phyloP scores from a whole-genome alignment of 108 stramenopile genomes.

The Skeletonema potamos region DNA sequence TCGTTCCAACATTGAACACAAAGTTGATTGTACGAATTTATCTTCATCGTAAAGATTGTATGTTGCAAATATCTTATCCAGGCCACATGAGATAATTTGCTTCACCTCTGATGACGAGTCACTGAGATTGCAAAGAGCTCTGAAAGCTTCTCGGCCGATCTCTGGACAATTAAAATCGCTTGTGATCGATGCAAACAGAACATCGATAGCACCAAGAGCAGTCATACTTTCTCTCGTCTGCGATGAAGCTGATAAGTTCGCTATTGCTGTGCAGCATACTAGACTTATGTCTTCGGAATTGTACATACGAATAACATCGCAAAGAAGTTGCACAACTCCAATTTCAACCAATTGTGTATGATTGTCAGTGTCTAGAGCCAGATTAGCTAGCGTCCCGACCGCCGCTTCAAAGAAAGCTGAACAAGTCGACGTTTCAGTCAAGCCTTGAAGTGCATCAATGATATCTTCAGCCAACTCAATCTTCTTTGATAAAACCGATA shows the following conservation, averaged over 20 bases:
- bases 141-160: slow-evolving; percentile 12
- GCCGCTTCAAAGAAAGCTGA: slow-evolving; percentile 6
- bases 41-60: background rate
- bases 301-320: slow-evolving; percentile 4
- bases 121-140: slow-evolving; percentile 9
- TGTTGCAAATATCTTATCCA: slow-evolving; percentile 7
- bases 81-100: background rate
- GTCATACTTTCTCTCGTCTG: background rate
- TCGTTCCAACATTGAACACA: slow-evolving; percentile 13
- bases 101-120: background rate
- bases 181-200: slow-evolving; percentile 11
- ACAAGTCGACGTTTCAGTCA: background rate
- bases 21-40: slow-evolving; percentile 8
- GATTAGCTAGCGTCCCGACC: slow-evolving; percentile 16
- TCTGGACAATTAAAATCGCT: background rate
- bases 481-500: background rate
- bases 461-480: background rate
- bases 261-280: slow-evolving; percentile 14
- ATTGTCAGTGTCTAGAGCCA: slow-evolving; percentile 11
- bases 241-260: slow-evolving; percentile 13
- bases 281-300: background rate
- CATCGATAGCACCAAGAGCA: slow-evolving; percentile 1
- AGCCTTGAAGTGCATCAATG: background rate
- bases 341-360: slow-evolving; percentile 1
- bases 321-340: slow-evolving; percentile 6